A percentile compares a stretch with the other conserved stretches of the same genome.
Conservation (phyloP, 306 rosid genomes). For the Oemleria cerasiformis region DNA sequence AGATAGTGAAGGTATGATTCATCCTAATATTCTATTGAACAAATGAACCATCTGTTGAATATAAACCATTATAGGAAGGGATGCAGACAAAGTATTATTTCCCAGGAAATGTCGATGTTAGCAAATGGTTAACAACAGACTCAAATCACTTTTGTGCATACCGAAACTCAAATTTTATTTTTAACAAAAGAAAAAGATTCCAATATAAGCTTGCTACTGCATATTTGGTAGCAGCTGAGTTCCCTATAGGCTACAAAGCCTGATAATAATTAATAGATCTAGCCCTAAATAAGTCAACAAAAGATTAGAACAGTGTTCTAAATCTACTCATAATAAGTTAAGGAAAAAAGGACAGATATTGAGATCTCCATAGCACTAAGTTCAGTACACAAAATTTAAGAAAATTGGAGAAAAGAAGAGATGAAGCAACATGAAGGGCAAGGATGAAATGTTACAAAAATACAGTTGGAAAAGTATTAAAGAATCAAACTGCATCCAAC, state of each 20-base stretch:
- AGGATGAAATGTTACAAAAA: not conserved
- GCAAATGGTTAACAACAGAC: not conserved
- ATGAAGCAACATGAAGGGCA: not conserved
- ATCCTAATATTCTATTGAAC: not conserved
- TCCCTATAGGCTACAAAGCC: not conserved
- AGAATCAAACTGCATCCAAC: conserved; percentile 17
- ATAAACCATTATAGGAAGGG: not conserved
- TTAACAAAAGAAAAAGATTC: not conserved
- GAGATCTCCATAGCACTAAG: not conserved
- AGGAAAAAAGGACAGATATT: not conserved
- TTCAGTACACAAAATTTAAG: not conserved
- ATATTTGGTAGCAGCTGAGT: not conserved
- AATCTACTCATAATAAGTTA: not conserved
- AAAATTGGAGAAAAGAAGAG: not conserved
- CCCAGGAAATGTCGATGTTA: not conserved
- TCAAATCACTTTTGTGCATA: not conserved
- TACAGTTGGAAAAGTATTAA: not conserved
- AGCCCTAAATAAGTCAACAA: not conserved
- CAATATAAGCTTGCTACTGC: not conserved
- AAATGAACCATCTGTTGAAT: not conserved
- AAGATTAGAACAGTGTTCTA: conserved; percentile 1
- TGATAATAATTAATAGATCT: not conserved
- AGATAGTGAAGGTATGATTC: not conserved
- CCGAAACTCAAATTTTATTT: not conserved
- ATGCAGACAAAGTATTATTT: not conserved